Evolutionary conservation across 2,329 filamentous ascomycete species (phyloP).

Genomic region (Curvularia sp.): DNA sequence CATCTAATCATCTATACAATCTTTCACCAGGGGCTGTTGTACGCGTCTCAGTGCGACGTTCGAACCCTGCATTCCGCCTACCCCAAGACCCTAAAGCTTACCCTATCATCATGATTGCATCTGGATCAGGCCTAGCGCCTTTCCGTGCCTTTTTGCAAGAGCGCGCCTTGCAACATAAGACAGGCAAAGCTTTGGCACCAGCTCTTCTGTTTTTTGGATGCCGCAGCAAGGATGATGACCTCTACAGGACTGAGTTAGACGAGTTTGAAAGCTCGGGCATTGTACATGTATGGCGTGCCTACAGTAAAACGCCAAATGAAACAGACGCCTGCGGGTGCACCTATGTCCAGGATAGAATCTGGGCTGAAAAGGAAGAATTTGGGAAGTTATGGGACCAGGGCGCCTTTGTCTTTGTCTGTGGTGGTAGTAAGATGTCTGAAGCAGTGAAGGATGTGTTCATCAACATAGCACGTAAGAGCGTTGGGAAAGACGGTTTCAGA

Average conservation of each 20-base stretch:
- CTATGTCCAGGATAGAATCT: background rate
- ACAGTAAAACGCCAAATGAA: background rate
- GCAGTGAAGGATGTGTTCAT: background rate
- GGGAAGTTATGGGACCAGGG: background rate
- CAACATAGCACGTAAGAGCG: background rate
- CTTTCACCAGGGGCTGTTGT: background rate
- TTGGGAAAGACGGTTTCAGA: background rate
- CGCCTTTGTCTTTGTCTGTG: background rate
- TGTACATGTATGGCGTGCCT: background rate
- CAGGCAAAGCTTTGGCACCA: background rate
- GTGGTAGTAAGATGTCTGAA: background rate
- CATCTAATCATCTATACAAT: background rate
- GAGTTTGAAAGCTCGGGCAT: background rate
- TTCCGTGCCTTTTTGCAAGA: background rate
- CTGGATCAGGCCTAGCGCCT: background rate
- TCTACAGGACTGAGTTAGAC: background rate
- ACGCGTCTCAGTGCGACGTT: background rate
- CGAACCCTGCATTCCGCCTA: background rate
- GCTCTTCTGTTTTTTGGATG: background rate
- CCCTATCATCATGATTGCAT: background rate
- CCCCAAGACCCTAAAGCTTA: background rate
- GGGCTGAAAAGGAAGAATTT: background rate
- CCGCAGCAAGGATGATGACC: background rate
- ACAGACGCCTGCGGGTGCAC: background rate
- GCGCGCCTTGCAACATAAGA: background rate